Evolutionary conservation across 139 green algal genomes (phyloP), one percentile per base, ranked within the genome.

Genomic region (Volvox reticuliferus): DNA sequence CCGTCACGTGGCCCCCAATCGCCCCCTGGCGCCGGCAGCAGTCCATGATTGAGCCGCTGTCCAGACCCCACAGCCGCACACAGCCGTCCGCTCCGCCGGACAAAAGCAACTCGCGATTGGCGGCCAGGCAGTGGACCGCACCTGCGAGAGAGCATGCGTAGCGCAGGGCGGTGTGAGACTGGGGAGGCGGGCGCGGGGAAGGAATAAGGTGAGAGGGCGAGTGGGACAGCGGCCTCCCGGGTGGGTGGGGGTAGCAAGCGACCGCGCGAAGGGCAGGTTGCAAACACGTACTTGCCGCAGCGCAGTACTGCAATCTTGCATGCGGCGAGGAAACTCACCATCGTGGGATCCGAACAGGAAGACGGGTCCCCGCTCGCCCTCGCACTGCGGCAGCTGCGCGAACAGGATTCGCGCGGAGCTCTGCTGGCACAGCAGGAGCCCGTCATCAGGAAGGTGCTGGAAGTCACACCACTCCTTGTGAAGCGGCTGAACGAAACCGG

Each of bases 311-410:
- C 44, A 62, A n/a, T 19, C 37, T 32, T 84, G 19, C 32, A 12
- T 68, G 79, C 19, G 21, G 36, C 36, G 37, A 13, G 9, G 28
- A 5, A 17, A n/a, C 79, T 73, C 26, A 93, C 90, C 84, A 35
- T 86, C 71, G 32, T 93, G 90, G 20, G 76, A 2, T 14, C 90
- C 90, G 77, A 93, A 93, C 0, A 91, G 78, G 78, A 88, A 93
- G 12, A 86, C 90, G 14, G 77, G 30, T 0, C 84, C 82, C 16
- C 18, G 61, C 83, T 93, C 90, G 30, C 90, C 90, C 44, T 82
- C 84, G 16, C 36, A 67, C 33, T 62, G 33, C 32, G 90, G 90
- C 84, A 93, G 78, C 84, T 91, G 90, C 22, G 81, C 90, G 28
- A 88, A 93, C 9, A 93, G 85, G 35, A 93, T 80, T 24, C 81